Evolutionary conservation across 2,329 filamentous ascomycete genomes (phyloP), one percentile per base, ranked within the genome.

Genomic region (Verticillium alfalfae): DNA sequence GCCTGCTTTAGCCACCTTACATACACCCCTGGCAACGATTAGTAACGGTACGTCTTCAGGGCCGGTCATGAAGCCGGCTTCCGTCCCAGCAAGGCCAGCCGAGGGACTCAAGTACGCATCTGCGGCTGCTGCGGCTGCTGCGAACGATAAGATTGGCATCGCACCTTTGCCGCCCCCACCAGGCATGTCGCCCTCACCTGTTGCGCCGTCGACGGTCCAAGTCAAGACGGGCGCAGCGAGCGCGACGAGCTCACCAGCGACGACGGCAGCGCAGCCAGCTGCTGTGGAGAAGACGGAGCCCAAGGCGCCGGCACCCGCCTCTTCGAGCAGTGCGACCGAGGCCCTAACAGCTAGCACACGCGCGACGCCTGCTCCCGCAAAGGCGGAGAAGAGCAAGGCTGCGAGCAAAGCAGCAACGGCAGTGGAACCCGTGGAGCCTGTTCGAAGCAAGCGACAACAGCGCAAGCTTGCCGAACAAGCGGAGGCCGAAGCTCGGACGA

Each of bases 81-180:
- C 92, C 18, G 78, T 93, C 69, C 95, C 95, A 1, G 88, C 91
- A 63, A 87, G 94, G 73, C 88, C 91, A 7, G 90, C 92, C 57
- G 94, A 98, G 74, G 92, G 91, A 1, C 81, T 99, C 67, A 98
- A 98, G 77, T 99, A 99, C 73, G 95, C 95, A 55, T 98, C 95
- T 41, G 95, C 95, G 0, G 95, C 95, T 0, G 95, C 95, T 0
- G 95, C 95, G 0, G 95, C 94, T 0, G 94, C 95, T 1, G 92
- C 93, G 56, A 93, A 87, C 73, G 93, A 97, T 68, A 85, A 81
- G 93, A 92, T 98, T 36, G 95, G 95, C 34, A 97, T 99, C 71
- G 89, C 94, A 62, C 95, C 95, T 49, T 81, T 98, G 70, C 95
- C 95, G 61, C 94, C 95, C 65, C 95, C 95, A 69, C 93, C 93